Evolutionary conservation across 768 basidiomycete genomes (phyloP).

Genomic region (Leccinum truebloodii): DNA sequence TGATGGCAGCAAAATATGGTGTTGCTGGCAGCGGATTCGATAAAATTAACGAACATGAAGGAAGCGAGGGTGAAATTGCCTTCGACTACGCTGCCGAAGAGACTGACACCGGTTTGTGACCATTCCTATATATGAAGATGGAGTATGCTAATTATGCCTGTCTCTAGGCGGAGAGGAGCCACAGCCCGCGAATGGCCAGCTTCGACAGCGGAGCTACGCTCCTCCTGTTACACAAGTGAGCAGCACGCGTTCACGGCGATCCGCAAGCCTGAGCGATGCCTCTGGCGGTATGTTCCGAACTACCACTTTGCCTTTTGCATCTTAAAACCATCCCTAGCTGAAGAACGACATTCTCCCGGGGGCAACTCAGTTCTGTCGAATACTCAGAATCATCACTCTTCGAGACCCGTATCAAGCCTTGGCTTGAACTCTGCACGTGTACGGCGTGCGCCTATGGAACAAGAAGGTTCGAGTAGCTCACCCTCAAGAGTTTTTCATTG

Average conservation of each 20-base stretch:
- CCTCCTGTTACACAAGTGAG: slow-evolving; percentile 38
- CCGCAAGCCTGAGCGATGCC: slow-evolving; percentile 77
- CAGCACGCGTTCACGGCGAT: slow-evolving; percentile 62
- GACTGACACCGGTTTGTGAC: slow-evolving; percentile 40
- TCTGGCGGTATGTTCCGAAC: slow-evolving; percentile 27
- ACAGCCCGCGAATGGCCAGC: slow-evolving; percentile 25
- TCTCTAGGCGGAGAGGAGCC: slow-evolving; percentile 34
- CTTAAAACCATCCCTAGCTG: slow-evolving; percentile 25
- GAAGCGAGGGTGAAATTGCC: slow-evolving; percentile 41
- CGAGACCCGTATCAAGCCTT: slow-evolving; percentile 47
- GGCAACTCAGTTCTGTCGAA: slow-evolving; percentile 14
- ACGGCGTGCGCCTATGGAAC: slow-evolving; percentile 46
- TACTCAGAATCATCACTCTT: slow-evolving; percentile 27
- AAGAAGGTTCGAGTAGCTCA: slow-evolving; percentile 37
- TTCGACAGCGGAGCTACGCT: slow-evolving; percentile 31
- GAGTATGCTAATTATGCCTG: slow-evolving; percentile 23
- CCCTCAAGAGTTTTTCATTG: slow-evolving; percentile 7
- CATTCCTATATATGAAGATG: slow-evolving; percentile 12
- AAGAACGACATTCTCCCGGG: slow-evolving; percentile 30
- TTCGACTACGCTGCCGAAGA: slow-evolving; percentile 37
- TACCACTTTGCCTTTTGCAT: slow-evolving; percentile 29
- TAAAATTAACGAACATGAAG: slow-evolving; percentile 49
- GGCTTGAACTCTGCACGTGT: slow-evolving; percentile 40
- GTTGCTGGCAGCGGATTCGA: slow-evolving; percentile 39
- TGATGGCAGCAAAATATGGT: slow-evolving; percentile 42